A percentile compares a stretch with the other conserved stretches of the same genome.
phyloP scores from a whole-genome alignment of 1,284 basidiomycete species.

The Sanghuangporus baumii region DNA sequence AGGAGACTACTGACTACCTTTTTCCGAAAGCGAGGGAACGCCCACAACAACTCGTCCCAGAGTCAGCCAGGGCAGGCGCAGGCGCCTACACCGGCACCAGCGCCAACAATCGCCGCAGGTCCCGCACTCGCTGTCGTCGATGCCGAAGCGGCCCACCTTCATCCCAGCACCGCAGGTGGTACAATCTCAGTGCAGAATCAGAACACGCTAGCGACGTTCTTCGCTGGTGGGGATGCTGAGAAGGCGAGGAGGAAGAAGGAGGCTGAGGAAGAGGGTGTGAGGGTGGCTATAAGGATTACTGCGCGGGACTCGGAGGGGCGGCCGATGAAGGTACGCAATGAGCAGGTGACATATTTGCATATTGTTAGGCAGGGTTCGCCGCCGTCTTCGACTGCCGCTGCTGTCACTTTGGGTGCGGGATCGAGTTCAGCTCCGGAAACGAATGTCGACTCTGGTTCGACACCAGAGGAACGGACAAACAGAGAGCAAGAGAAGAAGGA shows the following conservation, averaged over 20 bases:
- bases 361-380: conserved; percentile 63
- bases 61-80: background rate
- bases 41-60: background rate
- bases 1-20: conserved; percentile 8
- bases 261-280: conserved; percentile 60
- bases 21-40: conserved; percentile 12
- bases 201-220: conserved; percentile 18
- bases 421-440: background rate
- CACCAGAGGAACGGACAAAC: background rate
- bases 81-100: background rate
- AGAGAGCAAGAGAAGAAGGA: background rate
- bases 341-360: conserved; percentile 82
- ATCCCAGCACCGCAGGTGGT: conserved; percentile 22
- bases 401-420: background rate
- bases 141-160: conserved; percentile 32
- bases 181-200: background rate
- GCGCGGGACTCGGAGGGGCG: conserved; percentile 71
- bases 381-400: conserved; percentile 21
- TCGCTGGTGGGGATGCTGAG: conserved; percentile 25
- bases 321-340: conserved; percentile 62
- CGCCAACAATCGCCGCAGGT: conserved; percentile 27
- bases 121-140: conserved; percentile 75
- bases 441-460: conserved; percentile 19
- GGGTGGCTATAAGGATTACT: conserved; percentile 68
- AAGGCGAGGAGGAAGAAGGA: conserved; percentile 38